phyloP scores from a whole-genome alignment of 2,329 filamentous ascomycete species.

The Aureobasidium sp. region DNA sequence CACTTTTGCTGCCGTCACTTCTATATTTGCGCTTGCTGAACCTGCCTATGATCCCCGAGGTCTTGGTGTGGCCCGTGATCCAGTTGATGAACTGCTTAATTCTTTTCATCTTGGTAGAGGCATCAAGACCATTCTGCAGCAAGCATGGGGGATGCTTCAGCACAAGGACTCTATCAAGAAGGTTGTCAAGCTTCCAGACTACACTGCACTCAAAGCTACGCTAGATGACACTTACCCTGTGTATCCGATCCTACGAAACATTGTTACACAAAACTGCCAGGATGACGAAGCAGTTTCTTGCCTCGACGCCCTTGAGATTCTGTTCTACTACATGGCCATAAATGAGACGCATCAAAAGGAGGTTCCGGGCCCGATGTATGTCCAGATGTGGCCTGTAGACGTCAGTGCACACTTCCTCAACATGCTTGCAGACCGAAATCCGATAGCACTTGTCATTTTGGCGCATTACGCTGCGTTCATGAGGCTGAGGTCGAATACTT shows the following conservation, averaged over 20 bases:
- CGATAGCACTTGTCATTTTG: constrained; percentile 1
- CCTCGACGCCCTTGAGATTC: not conserved
- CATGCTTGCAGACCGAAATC: not conserved
- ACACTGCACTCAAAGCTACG: not conserved
- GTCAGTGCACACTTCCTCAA: not conserved
- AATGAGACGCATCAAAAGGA: not conserved
- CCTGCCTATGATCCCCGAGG: not conserved
- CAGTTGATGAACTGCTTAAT: constrained; percentile 3
- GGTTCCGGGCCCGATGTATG: not conserved
- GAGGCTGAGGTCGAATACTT: constrained; percentile 6
- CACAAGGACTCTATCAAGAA: not conserved
- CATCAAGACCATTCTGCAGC: constrained; percentile 5
- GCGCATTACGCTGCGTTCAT: constrained; percentile 9
- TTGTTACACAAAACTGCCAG: not conserved
- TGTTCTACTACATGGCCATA: constrained; percentile 11
- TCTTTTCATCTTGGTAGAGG: constrained; percentile 8
- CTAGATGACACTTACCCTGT: not conserved
- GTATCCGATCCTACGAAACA: not conserved
- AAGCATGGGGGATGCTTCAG: not conserved
- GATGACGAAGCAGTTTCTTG: constrained; percentile 1
- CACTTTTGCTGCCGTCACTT: constrained; percentile 16
- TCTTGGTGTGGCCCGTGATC: not conserved
- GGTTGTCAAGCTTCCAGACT: not conserved
- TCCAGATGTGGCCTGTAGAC: constrained; percentile 13
- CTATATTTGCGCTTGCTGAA: constrained; percentile 15